A percentile compares a stretch with the other conserved stretches of the same genome.
Conservation (phyloP, 2,329 filamentous ascomycete species). For the Chaetomiaceae sp. region DNA sequence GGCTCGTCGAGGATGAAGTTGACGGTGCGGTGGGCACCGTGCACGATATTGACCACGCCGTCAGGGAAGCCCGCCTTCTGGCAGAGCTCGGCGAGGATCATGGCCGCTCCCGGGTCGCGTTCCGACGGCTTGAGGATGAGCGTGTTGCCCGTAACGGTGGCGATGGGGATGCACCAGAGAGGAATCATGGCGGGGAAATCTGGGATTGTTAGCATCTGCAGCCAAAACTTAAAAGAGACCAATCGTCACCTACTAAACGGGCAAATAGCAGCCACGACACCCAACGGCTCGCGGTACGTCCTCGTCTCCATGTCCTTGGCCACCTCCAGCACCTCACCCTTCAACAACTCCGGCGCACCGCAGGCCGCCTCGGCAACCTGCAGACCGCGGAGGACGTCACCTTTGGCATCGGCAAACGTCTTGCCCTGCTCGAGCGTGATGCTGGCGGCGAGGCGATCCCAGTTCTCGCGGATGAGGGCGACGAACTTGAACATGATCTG, state of each 20-base stretch:
- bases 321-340: slow-evolving; percentile 79
- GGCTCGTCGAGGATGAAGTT: slow-evolving; percentile 85
- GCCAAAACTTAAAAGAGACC: not conserved
- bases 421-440: slow-evolving; percentile 88
- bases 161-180: slow-evolving; percentile 84
- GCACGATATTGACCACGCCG: slow-evolving; percentile 78
- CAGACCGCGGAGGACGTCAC: slow-evolving; percentile 75
- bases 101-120: slow-evolving; percentile 75
- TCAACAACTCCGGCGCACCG: slow-evolving; percentile 74
- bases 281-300: slow-evolving; percentile 75
- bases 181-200: slow-evolving; percentile 92
- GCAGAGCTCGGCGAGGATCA: slow-evolving; percentile 78
- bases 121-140: slow-evolving; percentile 83
- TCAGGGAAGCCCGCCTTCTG: slow-evolving; percentile 77
- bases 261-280: slow-evolving; percentile 78
- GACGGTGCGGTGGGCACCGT: slow-evolving; percentile 75
- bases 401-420: slow-evolving; percentile 77
- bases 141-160: slow-evolving; percentile 79
- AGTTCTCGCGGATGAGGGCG: slow-evolving; percentile 73
- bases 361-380: slow-evolving; percentile 83
- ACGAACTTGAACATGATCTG: slow-evolving; percentile 88
- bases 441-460: slow-evolving; percentile 77
- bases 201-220: slow-evolving; percentile 30
- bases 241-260: slow-evolving; percentile 69
- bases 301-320: slow-evolving; percentile 87